Evolutionary conservation across 2,329 filamentous ascomycete genomes (phyloP).

Genomic region (Ophioceras dolichostomum): DNA sequence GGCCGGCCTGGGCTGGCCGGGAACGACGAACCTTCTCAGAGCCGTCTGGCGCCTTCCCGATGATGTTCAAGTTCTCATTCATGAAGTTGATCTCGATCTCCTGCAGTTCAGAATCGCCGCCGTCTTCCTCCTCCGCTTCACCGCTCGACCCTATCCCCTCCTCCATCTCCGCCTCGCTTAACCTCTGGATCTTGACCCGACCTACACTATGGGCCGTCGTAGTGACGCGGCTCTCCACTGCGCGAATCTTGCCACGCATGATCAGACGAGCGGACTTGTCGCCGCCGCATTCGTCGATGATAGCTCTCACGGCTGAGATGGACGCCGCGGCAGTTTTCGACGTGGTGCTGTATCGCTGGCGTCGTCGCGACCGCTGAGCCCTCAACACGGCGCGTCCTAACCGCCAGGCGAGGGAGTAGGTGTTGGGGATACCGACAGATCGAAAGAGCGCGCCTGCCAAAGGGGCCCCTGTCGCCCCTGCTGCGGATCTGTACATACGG

Average conservation of each 20-base stretch:
- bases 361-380: constrained; percentile 24
- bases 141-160: too few relatives aligned
- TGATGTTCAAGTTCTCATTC: constrained; percentile 55
- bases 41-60: constrained; percentile 8
- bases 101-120: constrained; percentile 24
- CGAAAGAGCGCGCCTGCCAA: constrained; percentile 35
- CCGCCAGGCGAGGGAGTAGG: constrained; percentile 39
- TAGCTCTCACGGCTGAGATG: constrained; percentile 37
- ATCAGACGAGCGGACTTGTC: constrained; percentile 38
- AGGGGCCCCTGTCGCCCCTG: constrained; percentile 34
- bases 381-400: constrained; percentile 48
- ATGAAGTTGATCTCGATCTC: constrained; percentile 57
- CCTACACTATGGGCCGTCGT: constrained; percentile 46
- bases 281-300: constrained; percentile 46
- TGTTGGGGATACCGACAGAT: constrained; percentile 37
- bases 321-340: constrained; percentile 26
- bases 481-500: constrained; percentile 37
- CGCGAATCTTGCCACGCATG: constrained; percentile 53
- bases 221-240: constrained; percentile 40
- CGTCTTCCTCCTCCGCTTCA: constrained; percentile 17
- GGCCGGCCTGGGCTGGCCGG: too few relatives aligned
- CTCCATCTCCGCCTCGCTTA: constrained; percentile 24
- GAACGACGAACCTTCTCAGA: constrained; percentile 9
- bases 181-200: constrained; percentile 41
- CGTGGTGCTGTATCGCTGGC: constrained; percentile 27